Evolutionary conservation across 805 yeast species (phyloP), one percentile per base, ranked within the genome.

Genomic region (Starmerella potacharoeniae): DNA sequence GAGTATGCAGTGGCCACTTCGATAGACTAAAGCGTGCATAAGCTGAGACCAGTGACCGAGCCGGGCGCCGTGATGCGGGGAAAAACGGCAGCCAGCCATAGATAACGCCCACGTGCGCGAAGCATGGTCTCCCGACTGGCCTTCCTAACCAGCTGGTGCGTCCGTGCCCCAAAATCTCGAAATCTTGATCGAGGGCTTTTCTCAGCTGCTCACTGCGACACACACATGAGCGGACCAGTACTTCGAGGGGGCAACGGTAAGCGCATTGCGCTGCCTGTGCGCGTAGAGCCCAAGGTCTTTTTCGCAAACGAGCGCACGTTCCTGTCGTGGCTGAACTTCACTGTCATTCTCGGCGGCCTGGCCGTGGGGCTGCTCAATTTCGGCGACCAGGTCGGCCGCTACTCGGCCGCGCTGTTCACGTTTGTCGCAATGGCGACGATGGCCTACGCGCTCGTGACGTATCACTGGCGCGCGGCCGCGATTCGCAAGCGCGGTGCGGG

Each of bases 401-500:
- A 93, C 56, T 82, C 93, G 62, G 97, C 99, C 46, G 93, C 91
- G 5, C 75, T 93, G 55, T 93, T 93, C 77, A 95, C 98, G 3
- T 76, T 91, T 58, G 90, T 93, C 54, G 95, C 98, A 60, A 91
- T 93, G 97, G 88, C 86, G 60, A 91, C 98, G 29, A 93, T 93
- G 99, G 78, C 84, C 3, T 93, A 93, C 66, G 98, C 99, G 1
- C 77, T 93, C 59, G 78, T 88, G 49, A 93, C 97, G 11, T 93
- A 93, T 71, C 99, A 93, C 72, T 95, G 98, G 98, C 86, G 99
- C 76, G 98, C 98, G 1, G 88, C 90, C 68, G 98, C 98, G 57
- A 93, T 93, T 63, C 83, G 99, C 71, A 79, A 91, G 73, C 83
- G 97, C 72, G 98, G 98, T 43, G 82, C 95, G 13, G 98, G 98